Evolutionary conservation across 2,329 filamentous ascomycete genomes (phyloP), one percentile per base, ranked within the genome.

Genomic region (Orbilia blumenaviensis): DNA sequence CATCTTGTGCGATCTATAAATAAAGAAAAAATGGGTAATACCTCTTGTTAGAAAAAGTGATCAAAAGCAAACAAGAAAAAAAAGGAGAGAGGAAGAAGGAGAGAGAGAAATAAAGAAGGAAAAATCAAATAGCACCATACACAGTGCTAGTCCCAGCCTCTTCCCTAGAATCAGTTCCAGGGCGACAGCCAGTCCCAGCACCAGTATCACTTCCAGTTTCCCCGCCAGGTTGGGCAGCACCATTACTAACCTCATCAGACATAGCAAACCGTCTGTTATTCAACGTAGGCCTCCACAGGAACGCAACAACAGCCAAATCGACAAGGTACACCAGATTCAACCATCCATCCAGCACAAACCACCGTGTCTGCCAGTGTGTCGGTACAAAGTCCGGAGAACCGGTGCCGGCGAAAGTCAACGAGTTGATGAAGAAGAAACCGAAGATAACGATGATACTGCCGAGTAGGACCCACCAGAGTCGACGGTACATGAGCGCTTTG

Each of bases 341-440:
- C 95, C 95, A 99, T 66, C 95, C 95, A 81, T 99, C 95, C 18
- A 99, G 87, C 50, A 99, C 89, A 81, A 99, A 99, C 95, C 95
- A 99, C 75, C 95, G 87, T 3, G 92, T 94, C 84, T 97, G 94
- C 95, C 95, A 99, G 84, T 99, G 94, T 80, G 92, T 92, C 0
- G 95, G 95, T 3, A 97, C 93, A 82, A 96, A 99, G 82, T 96
- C 91, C 0, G 92, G 92, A 78, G 94, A 91, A 54, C 88, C 88
- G 54, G 90, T 89, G 10, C 93, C 94, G 56, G 94, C 94, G 82
- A 99, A 97, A 0, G 92, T 93, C 83, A 97, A 93, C 80, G 92
- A 96, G 86, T 97, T 98, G 86, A 98, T 50, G 86, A 99, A 98
- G 86, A 99, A 97, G 85, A 99, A 99, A 69, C 87, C 93, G 80